Evolutionary conservation across 805 yeast species (phyloP).

Genomic region (Myxozyma melibiosi): DNA sequence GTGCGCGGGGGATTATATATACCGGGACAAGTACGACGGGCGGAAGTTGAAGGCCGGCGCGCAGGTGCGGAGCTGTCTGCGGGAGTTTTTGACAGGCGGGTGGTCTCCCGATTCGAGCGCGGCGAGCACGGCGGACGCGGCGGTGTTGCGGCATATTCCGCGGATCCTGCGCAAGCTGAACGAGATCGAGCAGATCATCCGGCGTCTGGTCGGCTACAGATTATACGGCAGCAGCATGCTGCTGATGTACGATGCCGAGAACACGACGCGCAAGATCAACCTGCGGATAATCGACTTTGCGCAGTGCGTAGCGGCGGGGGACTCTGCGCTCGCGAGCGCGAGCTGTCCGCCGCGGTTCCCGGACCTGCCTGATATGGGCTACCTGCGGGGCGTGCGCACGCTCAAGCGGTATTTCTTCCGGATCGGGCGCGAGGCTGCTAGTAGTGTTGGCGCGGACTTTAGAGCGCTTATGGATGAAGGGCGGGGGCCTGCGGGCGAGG

Average conservation of each 20-base stretch:
- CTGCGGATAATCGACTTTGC: conserved; percentile 95
- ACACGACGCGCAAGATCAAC: conserved; percentile 34
- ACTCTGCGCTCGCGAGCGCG: conserved; percentile 41
- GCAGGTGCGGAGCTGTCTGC: conserved; percentile 73
- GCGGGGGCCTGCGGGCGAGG: background rate
- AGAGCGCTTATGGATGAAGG: background rate
- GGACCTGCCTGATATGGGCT: conserved; percentile 73
- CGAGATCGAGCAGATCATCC: conserved; percentile 59
- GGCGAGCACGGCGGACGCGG: conserved; percentile 67
- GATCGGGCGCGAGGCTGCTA: conserved; percentile 53
- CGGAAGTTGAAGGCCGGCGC: conserved; percentile 69
- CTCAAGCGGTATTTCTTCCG: conserved; percentile 64
- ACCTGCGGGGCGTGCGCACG: conserved; percentile 77
- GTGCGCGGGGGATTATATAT: conserved; percentile 51
- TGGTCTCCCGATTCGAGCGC: conserved; percentile 41
- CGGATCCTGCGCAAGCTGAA: conserved; percentile 60
- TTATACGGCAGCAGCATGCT: conserved; percentile 89
- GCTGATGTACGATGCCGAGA: conserved; percentile 80
- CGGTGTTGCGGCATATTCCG: conserved; percentile 70
- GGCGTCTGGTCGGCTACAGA: conserved; percentile 69
- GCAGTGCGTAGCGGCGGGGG: conserved; percentile 76
- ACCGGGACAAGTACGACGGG: conserved; percentile 91
- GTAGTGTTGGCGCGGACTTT: background rate
- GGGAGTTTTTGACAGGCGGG: conserved; percentile 83
- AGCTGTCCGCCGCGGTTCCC: conserved; percentile 75